phyloP scores from a whole-genome alignment of 371 early-diverging fungal genomes.

The Mucor piriformis region DNA sequence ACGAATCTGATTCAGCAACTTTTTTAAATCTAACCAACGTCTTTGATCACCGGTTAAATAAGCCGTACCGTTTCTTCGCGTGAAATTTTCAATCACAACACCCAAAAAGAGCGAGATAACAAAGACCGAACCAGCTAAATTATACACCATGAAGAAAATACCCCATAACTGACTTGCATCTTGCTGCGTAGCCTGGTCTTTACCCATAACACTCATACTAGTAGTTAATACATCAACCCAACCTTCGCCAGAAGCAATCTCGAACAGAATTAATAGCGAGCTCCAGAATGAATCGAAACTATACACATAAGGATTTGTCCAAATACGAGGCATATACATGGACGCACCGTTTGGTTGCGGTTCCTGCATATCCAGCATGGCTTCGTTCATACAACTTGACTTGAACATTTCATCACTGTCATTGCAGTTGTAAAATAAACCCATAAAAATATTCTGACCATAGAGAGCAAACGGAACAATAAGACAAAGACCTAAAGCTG shows the following conservation, averaged over 20 bases:
- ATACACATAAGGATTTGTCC: constrained; percentile 67
- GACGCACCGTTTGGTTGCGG: constrained; percentile 38
- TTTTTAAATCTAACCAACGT: constrained; percentile 73
- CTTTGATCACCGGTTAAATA: constrained; percentile 71
- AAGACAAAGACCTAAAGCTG: constrained; percentile 54
- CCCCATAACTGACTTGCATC: constrained; percentile 60
- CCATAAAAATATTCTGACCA: constrained; percentile 66
- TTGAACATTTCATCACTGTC: constrained; percentile 39
- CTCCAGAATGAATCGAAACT: constrained; percentile 70
- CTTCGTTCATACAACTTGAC: constrained; percentile 50
- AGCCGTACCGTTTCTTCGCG: constrained; percentile 64
- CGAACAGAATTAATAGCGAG: constrained; percentile 64
- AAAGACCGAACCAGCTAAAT: constrained; percentile 65
- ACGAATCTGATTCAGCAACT: constrained; percentile 59
- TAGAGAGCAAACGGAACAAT: constrained; percentile 74
- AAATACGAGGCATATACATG: constrained; percentile 60
- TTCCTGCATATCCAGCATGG: constrained; percentile 30
- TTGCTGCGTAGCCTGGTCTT: constrained; percentile 45
- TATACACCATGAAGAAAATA: constrained; percentile 69
- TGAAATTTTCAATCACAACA: constrained; percentile 71
- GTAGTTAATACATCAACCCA: constrained; percentile 70
- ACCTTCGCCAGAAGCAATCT: constrained; percentile 73
- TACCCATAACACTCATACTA: constrained; percentile 59
- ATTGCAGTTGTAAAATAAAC: constrained; percentile 61
- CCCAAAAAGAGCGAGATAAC: constrained; percentile 71